phyloP scores from a whole-genome alignment of 192 early-diverging fungal species.

The Coemansia sp. region DNA sequence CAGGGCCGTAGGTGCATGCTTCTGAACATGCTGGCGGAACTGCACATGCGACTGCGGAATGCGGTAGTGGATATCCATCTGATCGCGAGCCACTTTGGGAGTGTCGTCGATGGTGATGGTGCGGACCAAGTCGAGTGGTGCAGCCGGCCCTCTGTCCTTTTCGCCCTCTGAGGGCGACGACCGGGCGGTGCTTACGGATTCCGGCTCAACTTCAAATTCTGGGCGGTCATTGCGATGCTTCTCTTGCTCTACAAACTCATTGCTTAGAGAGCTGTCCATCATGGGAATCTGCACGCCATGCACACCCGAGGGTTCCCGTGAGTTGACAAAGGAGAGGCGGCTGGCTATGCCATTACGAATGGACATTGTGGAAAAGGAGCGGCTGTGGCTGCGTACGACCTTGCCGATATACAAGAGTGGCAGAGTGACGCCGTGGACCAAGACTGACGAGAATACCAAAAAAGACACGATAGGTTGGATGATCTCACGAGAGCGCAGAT shows the following conservation, averaged over 20 bases:
- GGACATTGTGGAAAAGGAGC: conserved; percentile 45
- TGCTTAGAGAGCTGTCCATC: conserved; percentile 16
- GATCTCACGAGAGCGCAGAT: conserved; percentile 37
- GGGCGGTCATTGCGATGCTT: conserved; percentile 8
- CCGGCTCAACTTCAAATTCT: not conserved
- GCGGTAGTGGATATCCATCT: conserved; percentile 53
- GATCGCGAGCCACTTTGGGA: conserved; percentile 31
- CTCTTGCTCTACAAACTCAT: conserved; percentile 9
- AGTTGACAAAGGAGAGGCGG: conserved; percentile 46
- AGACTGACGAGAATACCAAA: conserved; percentile 78
- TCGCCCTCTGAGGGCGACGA: conserved; percentile 3
- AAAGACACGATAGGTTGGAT: conserved; percentile 67
- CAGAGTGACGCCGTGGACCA: conserved; percentile 83
- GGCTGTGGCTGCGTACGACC: conserved; percentile 46
- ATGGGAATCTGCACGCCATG: conserved; percentile 37
- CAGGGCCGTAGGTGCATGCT: conserved; percentile 23
- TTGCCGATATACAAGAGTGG: conserved; percentile 71
- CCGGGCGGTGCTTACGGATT: conserved; percentile 1
- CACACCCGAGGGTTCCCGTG: conserved; percentile 35
- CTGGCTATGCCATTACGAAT: conserved; percentile 40
- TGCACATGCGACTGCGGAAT: conserved; percentile 18
- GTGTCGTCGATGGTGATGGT: conserved; percentile 53
- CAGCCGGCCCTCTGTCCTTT: conserved; percentile 7
- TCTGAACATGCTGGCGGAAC: conserved; percentile 35
- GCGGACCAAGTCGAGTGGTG: conserved; percentile 26